These are phyloP conservation scores for Stagonosporopsis chrysanthemi DNA, from an alignment of 2,329 filamentous ascomycete genomes.

Conservation along the genomic window DNA sequence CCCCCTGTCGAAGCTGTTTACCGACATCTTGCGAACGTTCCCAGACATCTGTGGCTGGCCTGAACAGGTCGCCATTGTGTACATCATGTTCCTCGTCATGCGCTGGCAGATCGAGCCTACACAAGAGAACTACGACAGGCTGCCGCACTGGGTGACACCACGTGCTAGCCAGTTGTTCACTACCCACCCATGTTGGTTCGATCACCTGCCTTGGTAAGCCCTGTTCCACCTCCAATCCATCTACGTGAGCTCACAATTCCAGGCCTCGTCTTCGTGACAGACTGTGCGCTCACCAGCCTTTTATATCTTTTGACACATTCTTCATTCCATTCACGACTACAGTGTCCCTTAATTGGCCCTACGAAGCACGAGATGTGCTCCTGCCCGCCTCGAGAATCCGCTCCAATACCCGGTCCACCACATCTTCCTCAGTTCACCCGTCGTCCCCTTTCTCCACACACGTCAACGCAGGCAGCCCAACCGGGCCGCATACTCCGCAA, in stretches of 20 bases:
- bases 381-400: conserved; percentile 53
- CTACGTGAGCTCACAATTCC: conserved; percentile 20
- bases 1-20: conserved; percentile 83
- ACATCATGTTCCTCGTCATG: conserved; percentile 87
- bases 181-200: conserved; percentile 81
- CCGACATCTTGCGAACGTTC: conserved; percentile 84
- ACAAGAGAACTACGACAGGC: conserved; percentile 76
- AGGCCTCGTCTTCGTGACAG: conserved; percentile 75
- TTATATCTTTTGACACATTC: conserved; percentile 78
- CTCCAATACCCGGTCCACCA: conserved; percentile 28
- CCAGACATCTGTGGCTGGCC: conserved; percentile 79
- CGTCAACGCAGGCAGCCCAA: conserved; percentile 39
- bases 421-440: conserved; percentile 34
- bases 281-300: conserved; percentile 62
- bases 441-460: conserved; percentile 42
- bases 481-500: conserved; percentile 34
- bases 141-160: conserved; percentile 78
- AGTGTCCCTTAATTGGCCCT: conserved; percentile 83
- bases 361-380: conserved; percentile 75
- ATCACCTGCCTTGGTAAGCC: conserved; percentile 74
- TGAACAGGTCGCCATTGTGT: conserved; percentile 82
- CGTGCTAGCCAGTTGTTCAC: conserved; percentile 69
- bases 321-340: conserved; percentile 83
- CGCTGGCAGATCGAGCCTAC: conserved; percentile 82
- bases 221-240: background rate